Base-by-base conservation (phyloP, 805 yeast species). In the Blastobotrys americana region DNA sequence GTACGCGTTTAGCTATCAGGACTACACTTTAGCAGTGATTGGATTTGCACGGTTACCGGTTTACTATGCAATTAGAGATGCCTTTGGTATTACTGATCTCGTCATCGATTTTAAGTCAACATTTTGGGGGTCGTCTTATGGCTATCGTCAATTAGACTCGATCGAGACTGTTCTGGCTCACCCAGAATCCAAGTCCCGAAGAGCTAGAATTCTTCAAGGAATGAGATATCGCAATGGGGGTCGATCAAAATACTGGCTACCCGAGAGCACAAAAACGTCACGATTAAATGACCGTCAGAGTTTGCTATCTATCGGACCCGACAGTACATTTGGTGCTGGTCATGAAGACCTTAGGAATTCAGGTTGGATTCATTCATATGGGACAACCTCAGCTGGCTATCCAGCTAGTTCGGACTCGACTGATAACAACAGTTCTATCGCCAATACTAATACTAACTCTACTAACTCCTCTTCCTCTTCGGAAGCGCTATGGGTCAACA, bases 71-170 rank as follows among this genome's bases (percentile, higher is more conserved):
- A 44, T 87, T 1, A 71, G 78, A 43, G 99, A 93, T 58, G 79
- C 84, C 53, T 65, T 82, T 44, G 93, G 93, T 0, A 59, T 75
- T 44, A 78, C 73, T n/a, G 99, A 93, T 63, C 69, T 93, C 43
- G 61, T 78, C 9, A 76, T 78, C 60, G 99, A 93, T 66, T 82
- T 89, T 59, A 77, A 73, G 53, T 67, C 73, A 39, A 77, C 94
- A 0, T 64, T 75, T 43, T 74, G 81, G 1, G 90, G 93, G 2
- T 80, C 78, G 44, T 71, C 72, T 43, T 90, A 93, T 59, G 86
- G 84, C 52, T 88, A 85, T 60, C 74, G 83, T 48, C 78, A 78
- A 45, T 90, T 88, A 65, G 96, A 89, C 59, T 79, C 95, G 0
- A 82, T 80, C 1, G 86, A 83, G 51, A 80, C 84, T 0, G 55